phyloP scores from a whole-genome alignment of 345 rosid genomes.

The Syzygium oleosum region DNA sequence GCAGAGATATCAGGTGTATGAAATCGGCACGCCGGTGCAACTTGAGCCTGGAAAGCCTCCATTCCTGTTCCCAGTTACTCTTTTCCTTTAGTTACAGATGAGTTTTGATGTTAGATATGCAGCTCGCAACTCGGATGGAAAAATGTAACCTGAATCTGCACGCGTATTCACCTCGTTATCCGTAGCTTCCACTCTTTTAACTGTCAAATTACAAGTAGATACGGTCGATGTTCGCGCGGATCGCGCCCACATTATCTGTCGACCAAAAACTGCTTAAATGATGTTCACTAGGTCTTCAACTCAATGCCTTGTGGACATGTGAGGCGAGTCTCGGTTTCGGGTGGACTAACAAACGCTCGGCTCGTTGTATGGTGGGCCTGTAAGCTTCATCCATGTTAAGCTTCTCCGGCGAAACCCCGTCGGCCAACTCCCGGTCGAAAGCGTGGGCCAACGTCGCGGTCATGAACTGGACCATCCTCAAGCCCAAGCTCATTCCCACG shows the following conservation, averaged over 20 bases:
- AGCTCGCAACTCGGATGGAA: too few relatives aligned
- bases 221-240: too few relatives aligned
- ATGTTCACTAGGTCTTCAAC: background rate
- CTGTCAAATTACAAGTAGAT: background rate
- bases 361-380: conserved; percentile 68
- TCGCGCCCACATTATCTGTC: background rate
- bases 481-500: conserved; percentile 62
- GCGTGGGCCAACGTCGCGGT: conserved; percentile 59
- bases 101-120: too few relatives aligned
- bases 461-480: conserved; percentile 53
- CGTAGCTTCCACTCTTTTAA: background rate
- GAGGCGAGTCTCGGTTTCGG: conserved; percentile 44
- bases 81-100: too few relatives aligned
- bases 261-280: background rate
- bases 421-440: conserved; percentile 60
- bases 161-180: background rate
- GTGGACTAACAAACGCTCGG: conserved; percentile 45
- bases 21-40: too few relatives aligned
- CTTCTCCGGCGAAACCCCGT: conserved; percentile 37
- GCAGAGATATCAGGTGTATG: too few relatives aligned
- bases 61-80: background rate
- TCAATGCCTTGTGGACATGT: conserved; percentile 9
- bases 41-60: background rate
- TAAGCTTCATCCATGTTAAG: conserved; percentile 67
- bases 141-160: background rate